Base-by-base conservation (phyloP, 768 basidiomycete genomes). In the Thelephora ganbajun region DNA sequence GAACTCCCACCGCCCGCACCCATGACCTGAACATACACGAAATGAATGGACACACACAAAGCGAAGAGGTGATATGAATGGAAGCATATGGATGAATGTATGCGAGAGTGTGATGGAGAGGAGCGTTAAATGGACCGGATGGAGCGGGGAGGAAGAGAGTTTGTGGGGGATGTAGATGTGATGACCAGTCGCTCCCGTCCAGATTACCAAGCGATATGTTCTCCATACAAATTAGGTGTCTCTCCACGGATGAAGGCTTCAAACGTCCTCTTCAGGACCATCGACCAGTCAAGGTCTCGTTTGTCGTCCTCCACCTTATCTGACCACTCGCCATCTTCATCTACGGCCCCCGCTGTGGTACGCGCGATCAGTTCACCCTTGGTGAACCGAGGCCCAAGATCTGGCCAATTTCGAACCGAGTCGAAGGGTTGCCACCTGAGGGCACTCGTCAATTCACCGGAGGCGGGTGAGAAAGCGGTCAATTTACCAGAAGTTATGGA, bases 371-470 rank as follows among this genome's bases (percentile, higher is more conserved):
- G 73, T 66, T 97, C 93, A 33, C 83, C 84, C 11, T 75, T 74
- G 18, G 68, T 67, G 61, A 97, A 97, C 14, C 72, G 76, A 11
- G 74, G 67, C 1, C 94, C 94, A 22, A 98, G 74, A 59, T 97
- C 94, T 2, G 94, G 94, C 79, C 81, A 97, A 61, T 98, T 93
- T n/a, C 93, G 80, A 6, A 77, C 65, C 0, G 86, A 74, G 63
- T 99, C 94, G 56, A 97, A 96, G 4, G 93, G 87, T 53, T 84
- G 81, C 94, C 94, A 96, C 92, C 92, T 93, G 14, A 50, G 34
- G 35, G 13, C 11, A 42, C 12, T 34, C 35, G 20, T 47, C 26
- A 18, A 34, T 42, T 7, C 3, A 5, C 7, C 16, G 13, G 13
- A 3, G 46, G 35, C 16, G 16, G 33, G 33, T 43, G 30, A 53